phyloP scores from a whole-genome alignment of 2,329 filamentous ascomycete species.

The Cladophialophora yegresii region DNA sequence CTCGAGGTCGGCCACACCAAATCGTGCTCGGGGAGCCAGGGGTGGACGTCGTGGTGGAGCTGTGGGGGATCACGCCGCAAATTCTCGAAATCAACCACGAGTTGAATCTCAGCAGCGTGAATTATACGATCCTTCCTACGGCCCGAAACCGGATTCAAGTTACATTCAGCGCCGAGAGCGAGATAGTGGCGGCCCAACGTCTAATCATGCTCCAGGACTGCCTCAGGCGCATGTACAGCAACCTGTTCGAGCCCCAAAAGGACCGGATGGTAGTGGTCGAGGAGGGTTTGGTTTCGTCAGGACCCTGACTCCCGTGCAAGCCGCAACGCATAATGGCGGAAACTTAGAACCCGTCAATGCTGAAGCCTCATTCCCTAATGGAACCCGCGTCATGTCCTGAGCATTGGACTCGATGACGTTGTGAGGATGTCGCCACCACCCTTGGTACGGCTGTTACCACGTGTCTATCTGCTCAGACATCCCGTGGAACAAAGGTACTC shows the following conservation, averaged over 20 bases:
- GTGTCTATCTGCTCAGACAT: not conserved
- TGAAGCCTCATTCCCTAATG: not conserved
- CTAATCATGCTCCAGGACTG: not conserved
- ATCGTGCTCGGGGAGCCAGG: constrained; percentile 42
- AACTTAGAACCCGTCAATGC: not conserved
- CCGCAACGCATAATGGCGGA: not conserved
- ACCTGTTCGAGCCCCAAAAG: constrained; percentile 71
- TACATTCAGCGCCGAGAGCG: constrained; percentile 49
- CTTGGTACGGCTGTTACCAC: not conserved
- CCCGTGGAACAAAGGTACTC: not conserved
- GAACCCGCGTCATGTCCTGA: not conserved
- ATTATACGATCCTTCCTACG: constrained; percentile 75
- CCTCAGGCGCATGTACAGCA: constrained; percentile 38
- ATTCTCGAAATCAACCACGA: constrained; percentile 37
- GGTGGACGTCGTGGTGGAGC: constrained; percentile 23
- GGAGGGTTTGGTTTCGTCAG: constrained; percentile 72
- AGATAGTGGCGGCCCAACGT: not conserved
- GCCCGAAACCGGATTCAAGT: constrained; percentile 62
- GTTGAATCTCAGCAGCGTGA: constrained; percentile 52
- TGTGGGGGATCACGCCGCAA: constrained; percentile 41
- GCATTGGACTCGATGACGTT: not conserved
- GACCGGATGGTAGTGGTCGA: constrained; percentile 74
- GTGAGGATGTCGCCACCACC: not conserved
- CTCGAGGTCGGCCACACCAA: constrained; percentile 41
- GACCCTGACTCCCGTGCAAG: not conserved